Conservation (phyloP, 2,329 filamentous ascomycete species). For the Aspergillus brunneoviolaceus region DNA sequence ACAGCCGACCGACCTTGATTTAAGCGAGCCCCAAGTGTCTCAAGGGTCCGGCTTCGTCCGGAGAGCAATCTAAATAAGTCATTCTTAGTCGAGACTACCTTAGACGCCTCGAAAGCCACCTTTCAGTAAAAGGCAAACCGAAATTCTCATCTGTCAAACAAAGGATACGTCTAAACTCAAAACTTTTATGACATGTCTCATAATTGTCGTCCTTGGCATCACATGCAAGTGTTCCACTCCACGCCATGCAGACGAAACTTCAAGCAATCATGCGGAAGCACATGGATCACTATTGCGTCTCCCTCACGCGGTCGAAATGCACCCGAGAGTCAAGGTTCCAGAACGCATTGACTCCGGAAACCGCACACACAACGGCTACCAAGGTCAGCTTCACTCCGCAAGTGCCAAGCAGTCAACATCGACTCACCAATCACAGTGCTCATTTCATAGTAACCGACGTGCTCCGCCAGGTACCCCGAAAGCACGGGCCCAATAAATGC, state of each 20-base stretch:
- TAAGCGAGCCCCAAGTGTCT: not conserved
- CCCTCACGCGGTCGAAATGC: slow-evolving; percentile 5
- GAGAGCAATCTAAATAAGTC: not conserved
- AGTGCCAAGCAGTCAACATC: not conserved
- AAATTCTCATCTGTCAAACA: not conserved
- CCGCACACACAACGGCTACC: slow-evolving; percentile 18
- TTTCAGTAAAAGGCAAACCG: not conserved
- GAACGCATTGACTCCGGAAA: slow-evolving; percentile 14
- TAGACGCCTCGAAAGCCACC: not conserved
- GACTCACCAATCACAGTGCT: slow-evolving; percentile 19
- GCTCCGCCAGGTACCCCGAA: slow-evolving; percentile 21
- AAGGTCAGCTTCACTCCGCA: not conserved
- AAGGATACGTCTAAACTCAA: not conserved
- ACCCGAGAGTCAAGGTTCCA: slow-evolving; percentile 7
- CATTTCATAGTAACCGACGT: slow-evolving; percentile 25
- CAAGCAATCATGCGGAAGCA: not conserved
- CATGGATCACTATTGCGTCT: not conserved
- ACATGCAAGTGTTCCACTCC: not conserved
- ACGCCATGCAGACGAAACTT: not conserved
- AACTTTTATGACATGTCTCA: not conserved
- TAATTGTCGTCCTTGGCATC: not conserved
- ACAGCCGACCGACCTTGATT: not conserved
- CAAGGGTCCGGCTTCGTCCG: not conserved
- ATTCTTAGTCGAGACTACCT: not conserved
- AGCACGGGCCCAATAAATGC: slow-evolving; percentile 25